phyloP scores from a whole-genome alignment of 495 filamentous ascomycete species.

The Pyrenopolyporus hunteri region DNA sequence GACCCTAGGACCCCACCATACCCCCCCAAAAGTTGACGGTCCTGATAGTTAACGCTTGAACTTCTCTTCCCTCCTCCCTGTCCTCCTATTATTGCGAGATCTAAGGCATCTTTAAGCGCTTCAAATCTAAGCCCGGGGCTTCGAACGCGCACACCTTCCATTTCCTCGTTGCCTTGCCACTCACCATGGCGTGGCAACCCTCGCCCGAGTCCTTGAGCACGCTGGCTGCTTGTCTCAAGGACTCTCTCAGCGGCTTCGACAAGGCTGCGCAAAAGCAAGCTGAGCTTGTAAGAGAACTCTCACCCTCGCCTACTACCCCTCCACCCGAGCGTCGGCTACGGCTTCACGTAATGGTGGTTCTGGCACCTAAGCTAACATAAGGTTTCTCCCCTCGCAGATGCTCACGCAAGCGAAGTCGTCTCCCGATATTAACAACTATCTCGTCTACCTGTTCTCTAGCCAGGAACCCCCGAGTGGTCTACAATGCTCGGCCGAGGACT shows the following conservation, averaged over 20 bases:
- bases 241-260: conserved; percentile 87
- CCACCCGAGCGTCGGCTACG: not conserved
- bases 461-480: conserved; percentile 64
- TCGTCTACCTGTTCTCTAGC: conserved; percentile 86
- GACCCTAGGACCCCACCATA: conserved; percentile 30
- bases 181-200: conserved; percentile 89
- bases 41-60: conserved; percentile 31
- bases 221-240: conserved; percentile 84
- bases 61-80: not conserved
- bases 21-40: conserved; percentile 22
- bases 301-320: not conserved
- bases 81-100: conserved; percentile 1
- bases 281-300: conserved; percentile 59
- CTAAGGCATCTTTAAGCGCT: not conserved
- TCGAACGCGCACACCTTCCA: conserved; percentile 14
- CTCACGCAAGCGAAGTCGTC: conserved; percentile 87
- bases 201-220: conserved; percentile 83
- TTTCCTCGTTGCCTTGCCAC: conserved; percentile 24
- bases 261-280: conserved; percentile 81
- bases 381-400: conserved; percentile 66
- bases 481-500: conserved; percentile 61
- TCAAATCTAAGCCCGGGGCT: not conserved
- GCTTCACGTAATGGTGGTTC: not conserved
- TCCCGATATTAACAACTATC: conserved; percentile 96
- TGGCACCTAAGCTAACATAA: conserved; percentile 37